These are phyloP conservation scores for Aegilops speltoides DNA, from an alignment of 176 grass and related monocot genomes.

Conservation along the genomic window DNA sequence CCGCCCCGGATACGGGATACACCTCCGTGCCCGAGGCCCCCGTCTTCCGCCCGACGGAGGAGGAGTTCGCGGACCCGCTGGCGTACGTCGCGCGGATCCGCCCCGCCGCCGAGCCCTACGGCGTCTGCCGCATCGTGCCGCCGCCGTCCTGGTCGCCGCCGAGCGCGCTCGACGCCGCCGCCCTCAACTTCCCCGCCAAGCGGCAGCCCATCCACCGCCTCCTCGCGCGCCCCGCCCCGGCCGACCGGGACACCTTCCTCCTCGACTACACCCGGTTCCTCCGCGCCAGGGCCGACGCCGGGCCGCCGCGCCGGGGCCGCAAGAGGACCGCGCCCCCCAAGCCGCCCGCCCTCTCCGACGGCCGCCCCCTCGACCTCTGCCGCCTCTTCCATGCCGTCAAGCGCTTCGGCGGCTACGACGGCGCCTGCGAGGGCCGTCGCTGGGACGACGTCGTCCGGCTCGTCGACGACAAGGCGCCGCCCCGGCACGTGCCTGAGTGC, in stretches of 20 bases:
- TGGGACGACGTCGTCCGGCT: slow-evolving; percentile 74
- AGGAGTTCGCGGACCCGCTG: slow-evolving; percentile 81
- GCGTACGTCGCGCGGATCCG: slow-evolving; percentile 62
- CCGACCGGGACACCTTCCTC: slow-evolving; percentile 78
- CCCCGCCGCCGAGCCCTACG: slow-evolving; percentile 73
- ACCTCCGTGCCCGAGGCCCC: slow-evolving; percentile 43
- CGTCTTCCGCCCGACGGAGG: slow-evolving; percentile 80
- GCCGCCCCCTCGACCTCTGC: slow-evolving; percentile 76
- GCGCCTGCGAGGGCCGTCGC: slow-evolving; percentile 45
- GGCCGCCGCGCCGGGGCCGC: slow-evolving; percentile 11
- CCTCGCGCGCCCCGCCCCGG: slow-evolving; percentile 73
- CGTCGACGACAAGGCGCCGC: slow-evolving; percentile 39
- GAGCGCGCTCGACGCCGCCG: slow-evolving; percentile 40
- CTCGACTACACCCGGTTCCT: slow-evolving; percentile 80
- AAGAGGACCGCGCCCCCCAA: slow-evolving; percentile 24
- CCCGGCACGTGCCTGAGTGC: slow-evolving; percentile 63
- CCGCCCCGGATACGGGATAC: neutral
- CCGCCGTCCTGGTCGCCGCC: slow-evolving; percentile 76
- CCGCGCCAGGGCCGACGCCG: slow-evolving; percentile 15
- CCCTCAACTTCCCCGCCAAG: slow-evolving; percentile 74
- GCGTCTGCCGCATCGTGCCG: slow-evolving; percentile 91
- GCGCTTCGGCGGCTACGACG: slow-evolving; percentile 74
- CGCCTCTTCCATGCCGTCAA: slow-evolving; percentile 82
- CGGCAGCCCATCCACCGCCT: slow-evolving; percentile 81
- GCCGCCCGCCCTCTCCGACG: slow-evolving; percentile 54